A percentile compares a stretch with the other conserved stretches of the same genome.
Evolutionary conservation across 129 eudicot species (phyloP).

Genomic region (Saposhnikovia divaricata): DNA sequence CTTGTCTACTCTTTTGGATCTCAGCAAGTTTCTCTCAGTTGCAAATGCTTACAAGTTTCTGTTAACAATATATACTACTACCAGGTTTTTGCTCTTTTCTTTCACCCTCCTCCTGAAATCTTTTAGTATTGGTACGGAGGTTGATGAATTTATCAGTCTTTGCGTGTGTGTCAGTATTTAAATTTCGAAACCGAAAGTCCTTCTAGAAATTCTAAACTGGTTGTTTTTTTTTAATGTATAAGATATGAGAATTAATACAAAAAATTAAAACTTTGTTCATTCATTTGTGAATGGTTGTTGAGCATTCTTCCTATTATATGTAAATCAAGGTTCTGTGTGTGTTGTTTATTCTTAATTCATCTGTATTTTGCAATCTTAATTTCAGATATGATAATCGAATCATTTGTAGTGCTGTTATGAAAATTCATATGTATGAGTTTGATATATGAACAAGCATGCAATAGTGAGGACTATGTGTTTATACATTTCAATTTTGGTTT

Average conservation of each 20-base stretch:
- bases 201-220: not conserved
- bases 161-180: not conserved
- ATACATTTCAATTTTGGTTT: not conserved
- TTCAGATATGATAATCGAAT: not conserved
- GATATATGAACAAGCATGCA: not conserved
- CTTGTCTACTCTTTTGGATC: conserved; percentile 9
- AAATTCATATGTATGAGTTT: not conserved
- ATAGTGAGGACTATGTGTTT: not conserved
- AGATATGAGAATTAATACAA: not conserved
- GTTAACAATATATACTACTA: not conserved
- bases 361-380: too few species aligned
- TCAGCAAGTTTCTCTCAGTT: not conserved
- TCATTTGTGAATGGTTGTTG: not conserved
- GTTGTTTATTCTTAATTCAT: not conserved
- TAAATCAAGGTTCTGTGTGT: not conserved
- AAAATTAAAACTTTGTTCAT: not conserved
- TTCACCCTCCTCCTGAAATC: not conserved
- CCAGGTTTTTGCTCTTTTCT: not conserved
- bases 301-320: not conserved
- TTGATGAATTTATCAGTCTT: not conserved
- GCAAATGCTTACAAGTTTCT: not conserved
- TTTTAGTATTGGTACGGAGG: not conserved
- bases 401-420: not conserved
- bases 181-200: not conserved
- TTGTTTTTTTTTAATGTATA: not conserved